Conservation (phyloP, 768 basidiomycete species). For the Leccinum boreale region DNA sequence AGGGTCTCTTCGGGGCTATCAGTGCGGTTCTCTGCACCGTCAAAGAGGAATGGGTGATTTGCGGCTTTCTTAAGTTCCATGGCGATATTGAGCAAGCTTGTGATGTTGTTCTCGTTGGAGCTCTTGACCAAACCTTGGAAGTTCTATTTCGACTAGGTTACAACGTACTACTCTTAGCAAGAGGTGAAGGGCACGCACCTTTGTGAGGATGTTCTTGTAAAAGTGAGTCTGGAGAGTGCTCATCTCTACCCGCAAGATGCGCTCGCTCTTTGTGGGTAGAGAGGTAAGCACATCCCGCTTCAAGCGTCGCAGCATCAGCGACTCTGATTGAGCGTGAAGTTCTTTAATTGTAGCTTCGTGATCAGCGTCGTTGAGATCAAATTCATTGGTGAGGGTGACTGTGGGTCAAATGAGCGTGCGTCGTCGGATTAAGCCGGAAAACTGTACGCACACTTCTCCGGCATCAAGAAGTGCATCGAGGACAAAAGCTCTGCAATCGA, state of each 20-base stretch:
- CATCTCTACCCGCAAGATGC: constrained; percentile 97
- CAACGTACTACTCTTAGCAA: background rate
- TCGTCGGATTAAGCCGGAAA: background rate
- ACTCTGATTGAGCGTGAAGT: constrained; percentile 87
- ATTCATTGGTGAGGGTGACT: constrained; percentile 94
- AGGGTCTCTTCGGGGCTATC: constrained; percentile 76
- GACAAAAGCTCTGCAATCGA: constrained; percentile 75
- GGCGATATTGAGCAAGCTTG: constrained; percentile 95
- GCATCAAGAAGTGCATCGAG: constrained; percentile 99
- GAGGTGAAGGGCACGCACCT: constrained; percentile 42
- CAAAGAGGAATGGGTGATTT: constrained; percentile 97
- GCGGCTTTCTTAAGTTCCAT: constrained; percentile 99
- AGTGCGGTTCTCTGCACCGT: constrained; percentile 78
- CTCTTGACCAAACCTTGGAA: constrained; percentile 91
- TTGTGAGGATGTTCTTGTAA: constrained; percentile 97
- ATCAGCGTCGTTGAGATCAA: constrained; percentile 90
- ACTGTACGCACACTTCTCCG: constrained; percentile 80
- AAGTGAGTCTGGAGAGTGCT: constrained; percentile 93
- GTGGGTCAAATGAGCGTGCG: constrained; percentile 12
- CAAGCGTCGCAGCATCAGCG: constrained; percentile 89
- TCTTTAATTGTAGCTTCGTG: constrained; percentile 96
- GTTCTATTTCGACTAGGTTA: constrained; percentile 51
- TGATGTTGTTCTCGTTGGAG: constrained; percentile 84
- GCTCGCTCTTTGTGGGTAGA: constrained; percentile 96
- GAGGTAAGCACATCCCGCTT: constrained; percentile 97